Base-by-base conservation (phyloP, 1,284 basidiomycete genomes). In the Phlebopus sp. region DNA sequence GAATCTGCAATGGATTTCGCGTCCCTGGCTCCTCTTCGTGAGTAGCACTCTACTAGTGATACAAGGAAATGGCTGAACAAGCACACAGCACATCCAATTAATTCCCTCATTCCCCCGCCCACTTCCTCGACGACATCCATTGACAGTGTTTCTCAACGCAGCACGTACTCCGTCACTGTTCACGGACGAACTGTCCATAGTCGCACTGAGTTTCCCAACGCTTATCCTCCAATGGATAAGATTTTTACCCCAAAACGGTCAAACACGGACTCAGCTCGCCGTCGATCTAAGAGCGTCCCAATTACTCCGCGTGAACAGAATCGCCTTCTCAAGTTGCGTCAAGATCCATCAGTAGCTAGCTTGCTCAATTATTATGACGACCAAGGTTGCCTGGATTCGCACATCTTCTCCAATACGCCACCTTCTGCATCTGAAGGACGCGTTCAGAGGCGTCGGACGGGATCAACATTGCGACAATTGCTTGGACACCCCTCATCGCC, bases 341-440 rank as follows among this genome's bases (percentile, higher is more conserved):
- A 80, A 37, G 86, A 90, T 51, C 86, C 87, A 4, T 90, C 87
- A 15, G 84, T 90, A 29, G 82, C 74, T 7, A 88, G 82, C 54
- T 67, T 90, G 23, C 66, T 90, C 25, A 73, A 80, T 46, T 70
- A 87, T 58, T 90, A 88, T 55, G 85, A 90, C 57, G 78, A 85
- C 8, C 70, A 85, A 46, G 86, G 86, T 7, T 74, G 74, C 45
- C 69, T 90, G 29, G 72, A 79, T 15, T 71, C 74, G 1, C 64
- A 75, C 37, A 76, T 77, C 5, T 90, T 90, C 59, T 81, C 83
- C 0, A 86, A 86, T 54, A 76, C 79, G 9, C 75, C 77, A 14
- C 70, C 73, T 17, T 72, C 73, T 4, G 68, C 70, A 14, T 29
- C 23, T 17, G 68, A 69, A 18, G 78, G 75, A 6, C 72, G 74